Evolutionary conservation across 2,329 filamentous ascomycete genomes (phyloP), one percentile per base, ranked within the genome.

Genomic region (Xylaria sp.): DNA sequence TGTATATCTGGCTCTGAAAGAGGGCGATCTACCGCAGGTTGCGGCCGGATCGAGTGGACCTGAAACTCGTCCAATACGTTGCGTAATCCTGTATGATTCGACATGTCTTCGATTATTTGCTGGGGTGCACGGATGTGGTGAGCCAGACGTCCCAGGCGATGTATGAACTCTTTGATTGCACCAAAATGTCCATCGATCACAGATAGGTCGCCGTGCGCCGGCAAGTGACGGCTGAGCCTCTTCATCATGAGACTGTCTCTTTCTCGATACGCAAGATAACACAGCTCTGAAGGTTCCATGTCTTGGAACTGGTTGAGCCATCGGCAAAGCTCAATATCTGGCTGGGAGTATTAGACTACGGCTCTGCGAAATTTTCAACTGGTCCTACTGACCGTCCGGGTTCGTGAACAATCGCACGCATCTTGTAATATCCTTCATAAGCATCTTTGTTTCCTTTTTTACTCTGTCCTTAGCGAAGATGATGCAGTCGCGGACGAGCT

Each of bases 71-170:
- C 73, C 0, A 86, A 73, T 0, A 85, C 48, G 1, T 76, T 62
- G 1, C 68, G 67, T 8, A 85, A 43, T 12, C 69, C 66, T 2
- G 56, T 41, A 2, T 76, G 73, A 55, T 81, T 78, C 6, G 56
- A 57, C 1, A 77, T 74, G 60, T 81, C 78, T 7, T 77, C 70
- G 1, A 86, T 58, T 0, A 87, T 76, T 9, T 80, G 70, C 3
- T 78, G 76, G 0, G 79, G 75, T 1, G 81, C 80, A 10, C 83
- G 79, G 1, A 83, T 74, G 61, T 82, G 82, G 25, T 82, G 75
- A n/a, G 81, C 81, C 1, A 88, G 72, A 0, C 84, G 79, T 2
- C 85, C 84, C 8, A 87, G 73, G 41, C 79, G 77, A 71, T 87
- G 85, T 4, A 76, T 75, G 5, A 81, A 75, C 2, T 57, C 49